Base-by-base conservation (phyloP, 2,329 filamentous ascomycete species). In the Fusarium pseudocircinatum region DNA sequence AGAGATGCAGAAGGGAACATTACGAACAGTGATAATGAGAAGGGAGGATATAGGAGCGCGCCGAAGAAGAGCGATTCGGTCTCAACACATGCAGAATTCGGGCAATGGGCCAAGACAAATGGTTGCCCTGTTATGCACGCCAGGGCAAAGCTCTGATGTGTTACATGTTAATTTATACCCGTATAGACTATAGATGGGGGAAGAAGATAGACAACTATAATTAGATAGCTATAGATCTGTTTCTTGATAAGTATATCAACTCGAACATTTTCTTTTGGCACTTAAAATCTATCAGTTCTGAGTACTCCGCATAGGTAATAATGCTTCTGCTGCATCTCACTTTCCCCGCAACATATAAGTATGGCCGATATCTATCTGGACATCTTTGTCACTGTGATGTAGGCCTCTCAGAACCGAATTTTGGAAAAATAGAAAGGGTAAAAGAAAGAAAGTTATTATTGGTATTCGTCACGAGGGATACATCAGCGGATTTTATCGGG, bases 1-100 rank as follows among this genome's bases (percentile, higher is more conserved):
- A 39, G 61, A 28, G 44, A 64, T 2, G 9, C 44, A 6, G 32
- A 64, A 9, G 58, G 58, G 1, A 53, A 44, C 0, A n/a, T 63
- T 2, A 37, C 32, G 0, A 64, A 64, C 3, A 53, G 37, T 20
- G 61, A 64, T 16, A 64, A 64, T 4, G 36, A 63, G 18, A 64
- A 64, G 43, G 58, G 44, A 7, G 61, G 61, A 1, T 64, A 64
- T 7, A 39, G 22, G 3, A 64, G 61, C n/a, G 61, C 61, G 4
- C 58, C 61, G 9, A 63, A 63, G 3, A 64, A 64, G 58, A 64
- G 61, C 18, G 61, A 64, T 16, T 44, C 57, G 1, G 22, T 10
- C 15, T 26, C 43, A 14, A 10, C 16, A 7, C 18, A 32, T 30
- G 16, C 57, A 37, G 30, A 26, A 16, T 10, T 16, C 5, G 37